A percentile compares a stretch with the other conserved stretches of the same genome.
Evolutionary conservation across 495 filamentous ascomycete genomes (phyloP).

Genomic region (Trichoderma virens): DNA sequence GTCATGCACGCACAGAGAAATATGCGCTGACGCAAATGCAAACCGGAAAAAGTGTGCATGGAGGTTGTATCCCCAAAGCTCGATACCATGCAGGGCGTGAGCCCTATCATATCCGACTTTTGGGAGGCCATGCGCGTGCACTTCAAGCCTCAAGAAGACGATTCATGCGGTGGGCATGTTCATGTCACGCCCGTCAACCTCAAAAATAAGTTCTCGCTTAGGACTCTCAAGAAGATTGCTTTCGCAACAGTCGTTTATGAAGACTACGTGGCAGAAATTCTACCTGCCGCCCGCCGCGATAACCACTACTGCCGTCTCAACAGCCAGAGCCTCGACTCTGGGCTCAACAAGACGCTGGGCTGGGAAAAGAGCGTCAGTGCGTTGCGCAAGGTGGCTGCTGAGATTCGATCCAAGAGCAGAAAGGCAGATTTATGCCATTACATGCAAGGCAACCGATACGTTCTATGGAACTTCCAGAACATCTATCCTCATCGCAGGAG

Average conservation of each 20-base stretch:
- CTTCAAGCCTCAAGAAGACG: constrained; percentile 15
- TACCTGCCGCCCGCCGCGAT: constrained; percentile 14
- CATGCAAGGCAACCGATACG: constrained; percentile 18
- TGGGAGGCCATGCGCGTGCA: constrained; percentile 17
- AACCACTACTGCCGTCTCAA: constrained; percentile 18
- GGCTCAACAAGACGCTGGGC: constrained; percentile 9
- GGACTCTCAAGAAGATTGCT: constrained; percentile 15
- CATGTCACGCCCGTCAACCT: constrained; percentile 14
- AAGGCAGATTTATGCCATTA: constrained; percentile 12
- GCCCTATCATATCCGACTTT: constrained; percentile 15
- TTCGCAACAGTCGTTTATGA: constrained; percentile 18
- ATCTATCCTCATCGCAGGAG: constrained; percentile 11
- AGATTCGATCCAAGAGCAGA: constrained; percentile 13
- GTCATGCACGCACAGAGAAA: background rate
- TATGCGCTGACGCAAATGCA: constrained; percentile 11
- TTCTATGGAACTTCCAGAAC: constrained; percentile 22
- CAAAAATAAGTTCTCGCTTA: constrained; percentile 15
- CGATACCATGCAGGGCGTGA: constrained; percentile 9
- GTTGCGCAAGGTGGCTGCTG: constrained; percentile 11
- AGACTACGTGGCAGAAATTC: constrained; percentile 12
- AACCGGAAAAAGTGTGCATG: constrained; percentile 15
- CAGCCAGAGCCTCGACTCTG: constrained; percentile 5
- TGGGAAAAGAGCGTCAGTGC: constrained; percentile 7
- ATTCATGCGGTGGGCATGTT: constrained; percentile 17
- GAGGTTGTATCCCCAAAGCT: constrained; percentile 20